These are phyloP conservation scores for Flaveria ramosissima DNA, from an alignment of 129 eudicot genomes.

Conservation along the genomic window DNA sequence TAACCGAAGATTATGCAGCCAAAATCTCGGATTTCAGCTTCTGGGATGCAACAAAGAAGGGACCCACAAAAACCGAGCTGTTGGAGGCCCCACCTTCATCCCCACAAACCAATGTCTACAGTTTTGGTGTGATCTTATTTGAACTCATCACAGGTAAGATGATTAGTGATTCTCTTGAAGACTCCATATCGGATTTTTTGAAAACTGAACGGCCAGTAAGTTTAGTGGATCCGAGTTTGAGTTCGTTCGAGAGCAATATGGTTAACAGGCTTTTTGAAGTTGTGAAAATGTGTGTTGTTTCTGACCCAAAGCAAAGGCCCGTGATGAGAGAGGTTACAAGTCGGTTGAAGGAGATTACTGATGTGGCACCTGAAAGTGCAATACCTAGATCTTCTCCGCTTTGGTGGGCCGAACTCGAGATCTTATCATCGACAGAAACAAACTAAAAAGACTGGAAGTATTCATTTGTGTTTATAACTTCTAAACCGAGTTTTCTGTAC, in stretches of 20 bases:
- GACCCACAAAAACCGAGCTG: constrained; percentile 47
- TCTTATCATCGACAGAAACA: constrained; percentile 54
- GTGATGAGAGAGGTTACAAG: constrained; percentile 47
- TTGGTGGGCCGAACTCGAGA: constrained; percentile 97
- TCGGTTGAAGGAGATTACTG: constrained; percentile 60
- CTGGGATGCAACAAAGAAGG: constrained; percentile 55
- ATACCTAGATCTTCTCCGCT: constrained; percentile 73
- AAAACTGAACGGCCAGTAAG: constrained; percentile 39
- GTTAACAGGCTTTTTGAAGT: constrained; percentile 49
- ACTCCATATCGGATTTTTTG: constrained; percentile 46
- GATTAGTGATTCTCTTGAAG: constrained; percentile 40
- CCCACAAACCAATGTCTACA: constrained; percentile 59
- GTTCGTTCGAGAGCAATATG: constrained; percentile 34
- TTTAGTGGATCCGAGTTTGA: constrained; percentile 60
- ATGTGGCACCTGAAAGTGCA: constrained; percentile 61
- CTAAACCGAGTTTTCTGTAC: constrained; percentile 32
- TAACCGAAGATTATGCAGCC: constrained; percentile 87
- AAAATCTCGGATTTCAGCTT: constrained; percentile 77
- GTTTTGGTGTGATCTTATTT: constrained; percentile 62
- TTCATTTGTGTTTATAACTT: constrained; percentile 23
- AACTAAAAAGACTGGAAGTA: constrained; percentile 28
- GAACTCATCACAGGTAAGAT: constrained; percentile 73
- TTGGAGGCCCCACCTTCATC: constrained; percentile 44
- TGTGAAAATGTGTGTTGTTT: constrained; percentile 50
- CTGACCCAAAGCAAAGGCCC: constrained; percentile 56